These are phyloP conservation scores for Peronospora destructor DNA, from an alignment of 352 stramenopile species.

Conservation along the genomic window DNA sequence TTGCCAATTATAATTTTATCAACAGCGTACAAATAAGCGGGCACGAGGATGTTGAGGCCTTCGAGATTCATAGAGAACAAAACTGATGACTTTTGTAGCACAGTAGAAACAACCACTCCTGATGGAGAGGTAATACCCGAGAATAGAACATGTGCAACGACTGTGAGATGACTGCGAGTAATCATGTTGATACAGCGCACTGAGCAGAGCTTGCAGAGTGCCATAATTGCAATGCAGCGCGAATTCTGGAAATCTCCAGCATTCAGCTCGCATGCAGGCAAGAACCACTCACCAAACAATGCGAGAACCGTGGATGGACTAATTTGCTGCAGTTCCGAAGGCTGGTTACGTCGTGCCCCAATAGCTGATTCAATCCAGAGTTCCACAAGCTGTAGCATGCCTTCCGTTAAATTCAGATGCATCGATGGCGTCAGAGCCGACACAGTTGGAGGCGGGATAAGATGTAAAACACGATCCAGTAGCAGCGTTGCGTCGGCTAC, in stretches of 20 bases:
- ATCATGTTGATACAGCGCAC: conserved; percentile 56
- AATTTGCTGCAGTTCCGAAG: conserved; percentile 59
- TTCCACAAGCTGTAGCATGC: conserved; percentile 64
- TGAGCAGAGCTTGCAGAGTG: conserved; percentile 70
- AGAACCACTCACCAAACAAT: conserved; percentile 83
- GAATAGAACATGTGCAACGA: conserved; percentile 63
- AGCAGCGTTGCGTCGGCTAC: conserved; percentile 63
- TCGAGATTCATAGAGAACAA: conserved; percentile 78
- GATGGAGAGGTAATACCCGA: conserved; percentile 69
- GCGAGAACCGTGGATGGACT: conserved; percentile 76
- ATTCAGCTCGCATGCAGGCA: conserved; percentile 76
- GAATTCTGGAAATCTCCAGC: conserved; percentile 66
- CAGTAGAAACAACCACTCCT: conserved; percentile 70
- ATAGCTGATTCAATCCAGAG: conserved; percentile 82
- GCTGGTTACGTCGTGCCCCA: conserved; percentile 41
- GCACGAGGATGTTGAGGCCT: conserved; percentile 72
- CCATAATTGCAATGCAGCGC: conserved; percentile 68
- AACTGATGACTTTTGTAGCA: conserved; percentile 63
- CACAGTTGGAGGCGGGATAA: conserved; percentile 67
- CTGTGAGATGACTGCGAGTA: conserved; percentile 54
- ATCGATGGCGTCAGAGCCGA: conserved; percentile 53
- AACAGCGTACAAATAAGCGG: conserved; percentile 72
- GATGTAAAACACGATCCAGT: conserved; percentile 71
- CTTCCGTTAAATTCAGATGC: conserved; percentile 68
- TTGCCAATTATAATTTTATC: conserved; percentile 80